phyloP scores from a whole-genome alignment of 768 basidiomycete species.

The Termitomyces sp. region DNA sequence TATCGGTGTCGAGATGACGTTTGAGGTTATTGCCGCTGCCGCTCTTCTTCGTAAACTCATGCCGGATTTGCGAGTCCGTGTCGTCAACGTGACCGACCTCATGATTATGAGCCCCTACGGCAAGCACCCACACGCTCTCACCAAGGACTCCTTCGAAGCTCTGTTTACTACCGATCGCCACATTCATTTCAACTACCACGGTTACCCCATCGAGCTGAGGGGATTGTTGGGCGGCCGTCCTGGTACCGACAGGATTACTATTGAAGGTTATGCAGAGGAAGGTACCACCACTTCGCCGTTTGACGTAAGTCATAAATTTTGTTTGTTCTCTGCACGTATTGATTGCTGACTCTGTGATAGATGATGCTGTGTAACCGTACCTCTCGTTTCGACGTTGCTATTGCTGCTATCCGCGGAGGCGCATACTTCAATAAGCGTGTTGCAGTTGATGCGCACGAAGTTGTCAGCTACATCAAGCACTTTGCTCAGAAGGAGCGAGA shows the following conservation, averaged over 20 bases:
- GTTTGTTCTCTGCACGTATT: neutral
- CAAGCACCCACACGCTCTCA: conserved; percentile 72
- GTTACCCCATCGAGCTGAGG: conserved; percentile 68
- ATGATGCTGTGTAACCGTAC: conserved; percentile 74
- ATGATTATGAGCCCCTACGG: conserved; percentile 74
- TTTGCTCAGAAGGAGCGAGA: conserved; percentile 54
- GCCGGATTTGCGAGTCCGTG: conserved; percentile 75
- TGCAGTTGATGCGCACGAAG: conserved; percentile 52
- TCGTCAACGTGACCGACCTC: conserved; percentile 87
- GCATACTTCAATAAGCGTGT: conserved; percentile 47
- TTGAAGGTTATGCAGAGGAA: conserved; percentile 66
- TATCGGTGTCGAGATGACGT: conserved; percentile 83
- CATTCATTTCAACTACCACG: conserved; percentile 82
- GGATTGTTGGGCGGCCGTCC: conserved; percentile 59
- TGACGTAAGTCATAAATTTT: conserved; percentile 39
- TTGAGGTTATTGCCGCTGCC: conserved; percentile 85
- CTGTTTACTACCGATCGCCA: conserved; percentile 70
- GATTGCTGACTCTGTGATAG: conserved; percentile 22
- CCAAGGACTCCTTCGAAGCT: conserved; percentile 51
- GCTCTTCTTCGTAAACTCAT: conserved; percentile 65
- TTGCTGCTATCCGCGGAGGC: conserved; percentile 52
- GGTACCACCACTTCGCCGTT: conserved; percentile 83
- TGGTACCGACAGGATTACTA: conserved; percentile 40
- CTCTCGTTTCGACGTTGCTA: conserved; percentile 62
- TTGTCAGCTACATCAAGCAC: conserved; percentile 54